Evolutionary conservation across 139 green algal species (phyloP).

Genomic region (Chlorella vulgaris): DNA sequence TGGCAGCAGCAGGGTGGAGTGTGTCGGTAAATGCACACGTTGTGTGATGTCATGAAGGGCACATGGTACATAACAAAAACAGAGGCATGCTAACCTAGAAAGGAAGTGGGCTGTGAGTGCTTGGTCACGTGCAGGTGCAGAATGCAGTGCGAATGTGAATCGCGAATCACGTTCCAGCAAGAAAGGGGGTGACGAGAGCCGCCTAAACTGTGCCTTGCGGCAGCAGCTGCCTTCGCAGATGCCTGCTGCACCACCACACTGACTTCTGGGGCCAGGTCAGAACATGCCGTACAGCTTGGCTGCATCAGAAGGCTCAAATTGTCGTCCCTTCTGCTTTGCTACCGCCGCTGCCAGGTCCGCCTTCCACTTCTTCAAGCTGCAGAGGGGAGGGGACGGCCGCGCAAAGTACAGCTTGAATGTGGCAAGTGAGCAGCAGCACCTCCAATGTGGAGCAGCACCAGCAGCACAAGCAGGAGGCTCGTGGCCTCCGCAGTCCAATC

Average conservation of each 20-base stretch:
- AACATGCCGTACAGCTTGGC: slow-evolving; percentile 25
- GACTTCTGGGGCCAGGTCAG: background rate
- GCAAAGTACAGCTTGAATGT: background rate
- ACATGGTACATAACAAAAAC: background rate
- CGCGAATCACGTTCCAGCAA: too few relatives aligned
- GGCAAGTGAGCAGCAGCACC: background rate
- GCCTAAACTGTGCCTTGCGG: background rate
- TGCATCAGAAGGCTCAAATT: slow-evolving; percentile 17
- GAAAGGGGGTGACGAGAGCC: background rate
- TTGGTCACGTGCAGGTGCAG: too few relatives aligned
- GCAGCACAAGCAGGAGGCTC: background rate
- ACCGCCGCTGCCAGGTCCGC: background rate
- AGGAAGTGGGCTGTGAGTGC: too few relatives aligned
- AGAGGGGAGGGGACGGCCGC: background rate
- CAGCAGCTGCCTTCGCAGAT: background rate
- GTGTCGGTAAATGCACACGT: background rate
- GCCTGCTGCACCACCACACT: background rate
- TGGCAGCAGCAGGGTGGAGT: too few relatives aligned
- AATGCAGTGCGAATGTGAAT: too few relatives aligned
- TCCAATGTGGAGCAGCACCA: background rate
- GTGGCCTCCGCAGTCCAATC: background rate
- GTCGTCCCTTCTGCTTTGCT: slow-evolving; percentile 5
- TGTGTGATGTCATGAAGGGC: background rate
- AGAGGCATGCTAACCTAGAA: too few relatives aligned
- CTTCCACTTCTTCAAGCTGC: slow-evolving; percentile 24